Percentiles rank a stretch among this genome's conserved stretches.
These are phyloP conservation scores for Mychonastes homosphaera DNA, from an alignment of 139 green algal genomes.

Conservation along the genomic window DNA sequence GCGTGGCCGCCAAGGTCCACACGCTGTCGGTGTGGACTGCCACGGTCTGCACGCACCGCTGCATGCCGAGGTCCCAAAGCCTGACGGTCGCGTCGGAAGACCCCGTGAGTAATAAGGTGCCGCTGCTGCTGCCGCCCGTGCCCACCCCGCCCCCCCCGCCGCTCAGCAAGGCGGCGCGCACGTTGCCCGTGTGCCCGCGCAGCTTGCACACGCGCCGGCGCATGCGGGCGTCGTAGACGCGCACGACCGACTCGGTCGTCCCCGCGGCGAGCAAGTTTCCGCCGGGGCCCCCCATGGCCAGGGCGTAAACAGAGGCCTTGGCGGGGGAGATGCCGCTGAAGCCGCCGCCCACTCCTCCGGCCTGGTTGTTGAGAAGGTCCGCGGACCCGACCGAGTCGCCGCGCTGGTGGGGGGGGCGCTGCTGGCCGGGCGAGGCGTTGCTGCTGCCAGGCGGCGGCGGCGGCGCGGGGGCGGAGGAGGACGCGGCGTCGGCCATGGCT, in stretches of 20 bases:
- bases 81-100: constrained; percentile 71
- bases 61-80: constrained; percentile 83
- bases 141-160: no score
- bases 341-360: not conserved
- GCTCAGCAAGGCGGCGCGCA: constrained; percentile 55
- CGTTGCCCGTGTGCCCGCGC: constrained; percentile 69
- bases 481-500: not conserved
- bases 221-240: constrained; percentile 59
- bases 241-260: constrained; percentile 46
- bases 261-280: constrained; percentile 62
- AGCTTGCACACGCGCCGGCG: constrained; percentile 50
- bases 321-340: not conserved
- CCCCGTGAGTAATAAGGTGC: constrained; percentile 59
- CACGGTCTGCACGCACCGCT: constrained; percentile 62
- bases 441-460: not conserved
- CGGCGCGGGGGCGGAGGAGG: not conserved
- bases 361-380: no score
- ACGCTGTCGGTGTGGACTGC: constrained; percentile 77
- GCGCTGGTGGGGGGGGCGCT: constrained; percentile 4
- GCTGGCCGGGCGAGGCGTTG: not conserved
- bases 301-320: constrained; percentile 66
- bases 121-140: no score
- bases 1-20: constrained; percentile 55
- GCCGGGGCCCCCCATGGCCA: constrained; percentile 51
- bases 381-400: not conserved